A percentile compares a stretch with the other conserved stretches of the same genome.
Evolutionary conservation across 164 flowering plant species (phyloP).

Genomic region (Liriodendron chinense): DNA sequence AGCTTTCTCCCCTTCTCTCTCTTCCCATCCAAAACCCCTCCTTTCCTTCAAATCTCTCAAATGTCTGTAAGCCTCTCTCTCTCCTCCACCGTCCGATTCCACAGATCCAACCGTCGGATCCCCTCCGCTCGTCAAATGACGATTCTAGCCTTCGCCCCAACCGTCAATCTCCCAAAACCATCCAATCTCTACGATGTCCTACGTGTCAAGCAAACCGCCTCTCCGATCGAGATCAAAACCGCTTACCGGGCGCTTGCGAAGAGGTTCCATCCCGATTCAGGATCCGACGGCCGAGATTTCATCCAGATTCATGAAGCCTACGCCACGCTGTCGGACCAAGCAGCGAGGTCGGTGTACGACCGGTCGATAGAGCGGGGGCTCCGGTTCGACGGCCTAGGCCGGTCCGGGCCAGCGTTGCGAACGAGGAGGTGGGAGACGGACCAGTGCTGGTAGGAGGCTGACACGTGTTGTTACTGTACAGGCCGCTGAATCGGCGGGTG

Average conservation of each 20-base stretch:
- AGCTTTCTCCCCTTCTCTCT: not conserved
- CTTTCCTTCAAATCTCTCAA: not conserved
- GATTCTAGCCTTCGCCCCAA: not conserved
- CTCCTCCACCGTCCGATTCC: slow-evolving; percentile 3
- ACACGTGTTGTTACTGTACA: not conserved
- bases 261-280: slow-evolving; percentile 63
- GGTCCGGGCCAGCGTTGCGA: slow-evolving; percentile 3
- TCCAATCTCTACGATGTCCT: slow-evolving; percentile 55
- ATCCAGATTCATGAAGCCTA: slow-evolving; percentile 74
- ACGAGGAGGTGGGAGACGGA: slow-evolving; percentile 79
- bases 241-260: slow-evolving; percentile 69
- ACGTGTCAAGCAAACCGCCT: slow-evolving; percentile 42
- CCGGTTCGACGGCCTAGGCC: not conserved
- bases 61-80: slow-evolving; percentile 4
- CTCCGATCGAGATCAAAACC: slow-evolving; percentile 51
- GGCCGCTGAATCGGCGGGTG: too few species aligned
- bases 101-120: not conserved
- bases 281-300: slow-evolving; percentile 52
- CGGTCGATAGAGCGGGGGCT: slow-evolving; percentile 11
- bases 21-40: not conserved
- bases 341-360: slow-evolving; percentile 53
- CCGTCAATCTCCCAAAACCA: not conserved
- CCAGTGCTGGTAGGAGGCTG: slow-evolving; percentile 67
- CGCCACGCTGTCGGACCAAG: slow-evolving; percentile 74
- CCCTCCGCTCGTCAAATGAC: not conserved